Base-by-base conservation (phyloP, 257 asterid species). In the Phtheirospermum japonicum region DNA sequence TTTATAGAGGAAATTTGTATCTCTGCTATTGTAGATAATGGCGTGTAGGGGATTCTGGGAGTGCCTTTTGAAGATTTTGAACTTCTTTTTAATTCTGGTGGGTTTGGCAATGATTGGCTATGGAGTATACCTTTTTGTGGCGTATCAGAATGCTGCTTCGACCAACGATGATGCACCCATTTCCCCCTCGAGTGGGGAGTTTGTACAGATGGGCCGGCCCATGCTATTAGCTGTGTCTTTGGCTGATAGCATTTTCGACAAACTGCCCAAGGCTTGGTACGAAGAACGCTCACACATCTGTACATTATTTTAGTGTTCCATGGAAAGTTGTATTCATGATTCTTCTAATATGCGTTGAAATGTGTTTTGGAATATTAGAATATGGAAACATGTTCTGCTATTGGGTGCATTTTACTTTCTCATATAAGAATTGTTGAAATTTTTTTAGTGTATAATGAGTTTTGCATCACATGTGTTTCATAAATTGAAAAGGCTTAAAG, bases 241-340 rank as follows among this genome's bases (percentile, higher is more conserved):
- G 73, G 85, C 65, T 43, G 85, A 68, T 71, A 87, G 39, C 84
- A 77, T 86, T 65, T 83, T 86, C 26, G 97, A 89, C 82, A 92
- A 89, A 63, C 92, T 92, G 65, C 98, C 98, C 9, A 89, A 84
- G 83, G 90, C 95, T 51, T 92, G 98, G 98, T 88, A 88, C 42
- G 79, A 9, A 8, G 2, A 50, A 7, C 23, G 31, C 51, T n/a
- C n/a, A n/a, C n/a, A n/a, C 48, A 12, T 40, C 16, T 12, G 39
- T 39, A 13, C 13, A 10, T 40, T 39, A 10, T 34, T 45, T 63
- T 16, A n/a, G n/a, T n/a, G n/a, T 23, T 23, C 28, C 28, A 23
- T 23, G 28, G 28, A 23, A 23, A 23, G 23, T 2, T 46, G 55
- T 49, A 83, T 85, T 54, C 34, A 7, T 36, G 63, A 16, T 53